Evolutionary conservation across 2,329 filamentous ascomycete genomes (phyloP).

Genomic region (Huntiella savannae): DNA sequence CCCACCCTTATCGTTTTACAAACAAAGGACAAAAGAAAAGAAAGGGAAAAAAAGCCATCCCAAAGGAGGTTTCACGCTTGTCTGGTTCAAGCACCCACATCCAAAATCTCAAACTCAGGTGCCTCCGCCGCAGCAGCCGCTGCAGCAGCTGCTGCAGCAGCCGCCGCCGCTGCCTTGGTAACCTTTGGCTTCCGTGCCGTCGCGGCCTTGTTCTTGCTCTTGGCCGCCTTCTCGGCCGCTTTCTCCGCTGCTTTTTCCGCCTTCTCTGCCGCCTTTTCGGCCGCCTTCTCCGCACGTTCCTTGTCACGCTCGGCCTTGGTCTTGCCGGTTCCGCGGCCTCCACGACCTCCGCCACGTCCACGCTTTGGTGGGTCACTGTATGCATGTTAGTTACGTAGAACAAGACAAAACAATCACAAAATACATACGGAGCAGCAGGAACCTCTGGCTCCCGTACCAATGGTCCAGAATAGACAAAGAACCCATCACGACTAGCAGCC

Average conservation of each 20-base stretch:
- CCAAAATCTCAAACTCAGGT: slow-evolving; percentile 10
- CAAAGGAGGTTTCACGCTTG: background rate
- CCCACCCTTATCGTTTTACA: too few species aligned
- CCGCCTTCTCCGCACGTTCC: slow-evolving; percentile 10
- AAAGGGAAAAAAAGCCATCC: background rate
- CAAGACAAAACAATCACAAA: background rate
- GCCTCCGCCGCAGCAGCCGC: background rate
- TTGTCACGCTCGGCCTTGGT: slow-evolving; percentile 10
- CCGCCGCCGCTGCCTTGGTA: slow-evolving; percentile 7
- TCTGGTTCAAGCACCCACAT: slow-evolving; percentile 10
- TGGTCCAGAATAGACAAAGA: slow-evolving; percentile 93
- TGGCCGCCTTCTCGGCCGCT: slow-evolving; percentile 6
- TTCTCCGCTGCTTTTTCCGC: slow-evolving; percentile 10
- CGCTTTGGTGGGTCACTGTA: slow-evolving; percentile 51
- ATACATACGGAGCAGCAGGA: slow-evolving; percentile 32
- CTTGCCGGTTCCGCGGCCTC: slow-evolving; percentile 8
- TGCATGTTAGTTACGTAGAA: slow-evolving; percentile 18
- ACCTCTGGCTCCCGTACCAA: slow-evolving; percentile 77
- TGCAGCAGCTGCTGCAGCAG: slow-evolving; percentile 6
- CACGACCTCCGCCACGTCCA: slow-evolving; percentile 27
- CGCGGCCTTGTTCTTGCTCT: slow-evolving; percentile 6
- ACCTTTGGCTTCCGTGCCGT: slow-evolving; percentile 9
- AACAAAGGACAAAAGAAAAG: slow-evolving; percentile 3
- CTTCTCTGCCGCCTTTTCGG: slow-evolving; percentile 10
- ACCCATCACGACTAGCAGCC: slow-evolving; percentile 83